Conservation (phyloP, 306 rosid genomes). For the Cucurbita argyrosperma region DNA sequence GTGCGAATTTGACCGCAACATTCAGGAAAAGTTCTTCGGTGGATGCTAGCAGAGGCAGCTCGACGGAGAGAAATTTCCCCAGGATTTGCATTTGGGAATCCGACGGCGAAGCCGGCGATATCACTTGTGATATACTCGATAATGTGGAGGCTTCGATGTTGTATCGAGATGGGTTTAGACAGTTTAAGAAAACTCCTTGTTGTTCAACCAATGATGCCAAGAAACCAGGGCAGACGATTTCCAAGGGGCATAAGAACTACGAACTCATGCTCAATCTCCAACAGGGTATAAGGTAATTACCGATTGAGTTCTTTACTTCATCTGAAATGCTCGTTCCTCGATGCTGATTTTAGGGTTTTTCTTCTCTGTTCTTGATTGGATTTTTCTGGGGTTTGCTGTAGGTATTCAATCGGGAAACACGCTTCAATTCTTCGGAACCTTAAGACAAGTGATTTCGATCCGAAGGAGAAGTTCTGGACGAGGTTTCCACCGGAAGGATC, state of each 20-base stretch:
- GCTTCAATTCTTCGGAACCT: constrained; percentile 46
- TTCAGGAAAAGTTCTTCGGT: constrained; percentile 57
- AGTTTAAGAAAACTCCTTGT: constrained; percentile 38
- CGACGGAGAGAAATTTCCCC: constrained; percentile 48
- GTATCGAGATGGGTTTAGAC: constrained; percentile 21
- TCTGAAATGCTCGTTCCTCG: background rate
- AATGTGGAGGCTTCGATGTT: constrained; percentile 83
- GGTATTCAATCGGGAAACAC: constrained; percentile 83
- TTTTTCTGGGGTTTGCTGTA: constrained; percentile 7
- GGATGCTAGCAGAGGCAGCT: constrained; percentile 41
- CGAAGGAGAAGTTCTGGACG: constrained; percentile 89
- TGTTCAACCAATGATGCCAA: constrained; percentile 47
- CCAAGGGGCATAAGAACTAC: constrained; percentile 83
- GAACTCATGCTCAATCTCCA: constrained; percentile 93
- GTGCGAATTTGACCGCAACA: constrained; percentile 30
- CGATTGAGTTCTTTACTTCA: background rate
- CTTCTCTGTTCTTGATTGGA: background rate
- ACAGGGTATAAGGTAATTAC: constrained; percentile 64
- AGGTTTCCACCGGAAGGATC: constrained; percentile 89
- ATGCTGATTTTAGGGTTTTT: background rate
- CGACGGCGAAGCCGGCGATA: constrained; percentile 91
- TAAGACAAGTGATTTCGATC: constrained; percentile 61
- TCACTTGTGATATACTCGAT: constrained; percentile 82
- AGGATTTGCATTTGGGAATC: constrained; percentile 95
- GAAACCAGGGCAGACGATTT: constrained; percentile 67